A percentile compares a stretch with the other conserved stretches of the same genome.
Evolutionary conservation across 371 early-diverging fungal genomes (phyloP).

Genomic region (Mortierella sp.): DNA sequence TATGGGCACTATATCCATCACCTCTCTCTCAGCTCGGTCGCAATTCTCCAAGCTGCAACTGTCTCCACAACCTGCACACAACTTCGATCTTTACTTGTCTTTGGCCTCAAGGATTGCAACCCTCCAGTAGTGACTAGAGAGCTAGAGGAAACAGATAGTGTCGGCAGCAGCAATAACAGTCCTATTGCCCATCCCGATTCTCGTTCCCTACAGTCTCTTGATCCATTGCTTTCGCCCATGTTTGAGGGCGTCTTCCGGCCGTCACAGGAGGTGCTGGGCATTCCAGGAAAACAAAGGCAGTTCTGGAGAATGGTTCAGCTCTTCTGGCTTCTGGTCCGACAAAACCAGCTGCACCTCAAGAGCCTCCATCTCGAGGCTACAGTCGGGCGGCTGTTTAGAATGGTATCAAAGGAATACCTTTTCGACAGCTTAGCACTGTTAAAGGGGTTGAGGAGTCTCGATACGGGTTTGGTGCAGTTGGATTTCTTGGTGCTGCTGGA

Average conservation of each 20-base stretch:
- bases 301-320: not conserved
- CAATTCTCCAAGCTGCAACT: not conserved
- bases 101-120: not conserved
- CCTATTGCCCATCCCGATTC: not conserved
- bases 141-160: not conserved
- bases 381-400: not conserved
- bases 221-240: not conserved
- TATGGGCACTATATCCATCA: not conserved
- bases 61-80: not conserved
- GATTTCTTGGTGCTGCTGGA: not conserved
- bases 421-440: not conserved
- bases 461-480: not conserved
- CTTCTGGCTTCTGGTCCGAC: not conserved
- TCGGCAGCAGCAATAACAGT: not conserved
- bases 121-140: not conserved
- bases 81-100: not conserved
- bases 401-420: constrained; percentile 1
- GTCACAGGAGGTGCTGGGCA: not conserved
- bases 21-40: not conserved
- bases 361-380: not conserved
- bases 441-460: not conserved
- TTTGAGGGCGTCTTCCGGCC: not conserved
- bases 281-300: not conserved
- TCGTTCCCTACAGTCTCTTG: not conserved
- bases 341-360: not conserved